Evolutionary conservation across 2,329 filamentous ascomycete species (phyloP).

Genomic region (Monilinia fructigena): DNA sequence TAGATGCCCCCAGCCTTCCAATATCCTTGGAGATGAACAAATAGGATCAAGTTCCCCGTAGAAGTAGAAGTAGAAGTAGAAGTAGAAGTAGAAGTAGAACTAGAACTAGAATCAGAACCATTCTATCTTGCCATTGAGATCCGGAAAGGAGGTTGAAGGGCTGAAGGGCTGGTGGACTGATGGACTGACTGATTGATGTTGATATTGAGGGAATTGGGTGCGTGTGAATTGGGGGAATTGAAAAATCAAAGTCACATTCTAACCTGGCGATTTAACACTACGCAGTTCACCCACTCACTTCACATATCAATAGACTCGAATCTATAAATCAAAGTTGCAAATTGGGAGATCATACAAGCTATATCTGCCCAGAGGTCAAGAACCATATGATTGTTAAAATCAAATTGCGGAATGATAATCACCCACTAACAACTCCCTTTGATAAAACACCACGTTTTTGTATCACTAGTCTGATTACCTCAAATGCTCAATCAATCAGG

Average conservation of each 20-base stretch:
- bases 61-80: too few relatives aligned
- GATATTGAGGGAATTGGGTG: too few relatives aligned
- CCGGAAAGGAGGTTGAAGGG: too few relatives aligned
- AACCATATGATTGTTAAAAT: background rate
- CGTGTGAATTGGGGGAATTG: too few relatives aligned
- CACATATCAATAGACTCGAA: background rate
- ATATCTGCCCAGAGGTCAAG: too few relatives aligned
- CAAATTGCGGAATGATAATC: background rate
- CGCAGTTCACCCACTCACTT: background rate
- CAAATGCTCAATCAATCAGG: background rate
- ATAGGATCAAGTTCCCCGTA: background rate
- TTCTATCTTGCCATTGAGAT: too few relatives aligned
- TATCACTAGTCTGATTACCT: background rate
- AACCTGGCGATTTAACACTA: too few relatives aligned
- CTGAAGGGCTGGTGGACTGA: too few relatives aligned
- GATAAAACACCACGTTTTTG: background rate
- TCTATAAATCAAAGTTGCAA: background rate
- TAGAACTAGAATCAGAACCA: too few relatives aligned
- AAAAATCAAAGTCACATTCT: too few relatives aligned
- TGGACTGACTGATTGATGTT: too few relatives aligned
- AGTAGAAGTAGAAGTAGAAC: too few relatives aligned
- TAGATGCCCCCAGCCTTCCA: slow-evolving; percentile 39
- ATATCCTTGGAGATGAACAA: slow-evolving; percentile 19
- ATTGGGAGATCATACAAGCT: background rate
- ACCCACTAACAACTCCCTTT: background rate